Evolutionary conservation across 2,329 filamentous ascomycete genomes (phyloP), one percentile per base, ranked within the genome.

Genomic region (Alternaria novae-zelandiae): DNA sequence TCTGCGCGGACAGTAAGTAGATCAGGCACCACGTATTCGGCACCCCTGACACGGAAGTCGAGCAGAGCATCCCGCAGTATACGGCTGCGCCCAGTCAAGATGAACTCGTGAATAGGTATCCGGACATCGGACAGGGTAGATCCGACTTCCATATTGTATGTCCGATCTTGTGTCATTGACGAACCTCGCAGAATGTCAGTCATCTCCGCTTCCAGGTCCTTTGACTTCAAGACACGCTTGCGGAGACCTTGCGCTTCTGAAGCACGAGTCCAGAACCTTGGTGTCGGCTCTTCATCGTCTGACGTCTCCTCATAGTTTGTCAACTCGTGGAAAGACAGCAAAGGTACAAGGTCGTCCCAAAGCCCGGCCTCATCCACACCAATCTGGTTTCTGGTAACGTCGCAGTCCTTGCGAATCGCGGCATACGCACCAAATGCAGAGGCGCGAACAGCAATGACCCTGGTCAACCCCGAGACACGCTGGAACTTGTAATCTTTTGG

Each of bases 401-500:
- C 89, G 66, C 90, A 93, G 72, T 97, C 94, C 74, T 91, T 91
- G 50, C 96, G 89, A 49, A 97, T 87, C 4, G 93, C 94, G 32
- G 93, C 92, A 82, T 95, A 98, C 0, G 95, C 92, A 5, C 96
- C 96, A 79, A 92, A 97, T 0, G 91, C 88, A 32, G 96, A 98
- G 70, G 94, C 95, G 68, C 94, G 87, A 8, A 98, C 94, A 4
- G 90, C 90, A 30, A 91, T 86, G 13, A 96, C 93, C 36, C 94
- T 90, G 2, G 93, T 97, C 59, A 99, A 87, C 45, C 92, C 94
- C 1, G 96, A 91, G 9, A 99, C 89, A 61, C 96, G 90, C 72
- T 95, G 90, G 70, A 98, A 99, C 77, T 99, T 99, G 83, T 96
- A 97, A 75, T 97, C 94, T 70, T 96, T 97, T 12, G 88, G 87